Percentiles rank a stretch among this genome's conserved stretches.
phyloP scores from a whole-genome alignment of 306 rosid genomes.

The Quillaja saponaria region DNA sequence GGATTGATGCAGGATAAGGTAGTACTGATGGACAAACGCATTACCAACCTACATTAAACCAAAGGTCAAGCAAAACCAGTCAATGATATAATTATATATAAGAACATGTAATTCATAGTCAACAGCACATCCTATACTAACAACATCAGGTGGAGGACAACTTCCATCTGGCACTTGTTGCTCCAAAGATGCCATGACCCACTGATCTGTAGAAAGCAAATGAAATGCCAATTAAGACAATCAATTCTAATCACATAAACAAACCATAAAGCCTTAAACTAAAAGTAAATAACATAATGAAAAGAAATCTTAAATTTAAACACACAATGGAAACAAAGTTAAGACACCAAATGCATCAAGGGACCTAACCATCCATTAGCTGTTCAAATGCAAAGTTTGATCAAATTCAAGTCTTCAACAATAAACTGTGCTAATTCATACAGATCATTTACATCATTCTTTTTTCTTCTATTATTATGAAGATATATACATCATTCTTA shows the following conservation, averaged over 20 bases:
- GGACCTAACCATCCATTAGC: not conserved
- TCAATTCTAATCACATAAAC: not conserved
- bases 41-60: conserved; percentile 62
- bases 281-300: not conserved
- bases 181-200: conserved; percentile 60
- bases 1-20: conserved; percentile 75
- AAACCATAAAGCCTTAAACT: not conserved
- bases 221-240: conserved; percentile 20
- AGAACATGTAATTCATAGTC: not conserved
- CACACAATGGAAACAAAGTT: not conserved
- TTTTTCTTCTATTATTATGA: no score
- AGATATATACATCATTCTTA: no score
- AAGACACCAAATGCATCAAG: no score
- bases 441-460: no score
- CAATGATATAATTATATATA: not conserved
- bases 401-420: not conserved
- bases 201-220: conserved; percentile 28
- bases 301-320: not conserved
- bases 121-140: conserved; percentile 36
- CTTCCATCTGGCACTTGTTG: conserved; percentile 43
- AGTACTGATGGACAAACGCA: conserved; percentile 87
- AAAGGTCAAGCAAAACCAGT: conserved; percentile 9
- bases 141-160: conserved; percentile 63
- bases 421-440: not conserved
- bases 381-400: not conserved